Evolutionary conservation across 2,329 filamentous ascomycete species (phyloP).

Genomic region (Mycosphaerelloides madeirae): DNA sequence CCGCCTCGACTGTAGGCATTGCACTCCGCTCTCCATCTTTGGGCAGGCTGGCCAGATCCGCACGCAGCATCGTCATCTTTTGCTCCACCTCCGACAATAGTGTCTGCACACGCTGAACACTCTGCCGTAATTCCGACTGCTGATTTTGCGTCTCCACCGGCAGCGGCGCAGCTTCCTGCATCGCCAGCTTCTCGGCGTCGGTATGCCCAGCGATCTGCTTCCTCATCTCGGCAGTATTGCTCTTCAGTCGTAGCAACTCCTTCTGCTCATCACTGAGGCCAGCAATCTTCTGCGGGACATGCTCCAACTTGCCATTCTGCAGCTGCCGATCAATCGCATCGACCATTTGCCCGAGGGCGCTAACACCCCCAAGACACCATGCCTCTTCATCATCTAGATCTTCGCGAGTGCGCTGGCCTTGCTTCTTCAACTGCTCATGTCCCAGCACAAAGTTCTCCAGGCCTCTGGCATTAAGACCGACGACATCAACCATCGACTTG

Average conservation of each 20-base stretch:
- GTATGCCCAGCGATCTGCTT: conserved; percentile 66
- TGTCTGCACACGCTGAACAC: conserved; percentile 69
- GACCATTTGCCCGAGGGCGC: conserved; percentile 53
- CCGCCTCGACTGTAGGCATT: conserved; percentile 82
- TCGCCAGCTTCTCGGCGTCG: conserved; percentile 63
- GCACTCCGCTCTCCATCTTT: conserved; percentile 34
- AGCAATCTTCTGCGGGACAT: conserved; percentile 64
- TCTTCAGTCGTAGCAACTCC: conserved; percentile 66
- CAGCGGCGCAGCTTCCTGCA: conserved; percentile 66
- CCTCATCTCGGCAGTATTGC: conserved; percentile 72
- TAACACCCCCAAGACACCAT: conserved; percentile 73
- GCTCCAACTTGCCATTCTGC: conserved; percentile 62
- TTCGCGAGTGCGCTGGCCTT: conserved; percentile 49
- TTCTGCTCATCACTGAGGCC: conserved; percentile 61
- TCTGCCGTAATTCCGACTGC: conserved; percentile 74
- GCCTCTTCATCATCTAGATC: conserved; percentile 56
- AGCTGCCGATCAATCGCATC: conserved; percentile 60
- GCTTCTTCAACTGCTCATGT: conserved; percentile 54
- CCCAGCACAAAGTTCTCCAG: conserved; percentile 59
- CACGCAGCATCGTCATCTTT: conserved; percentile 70
- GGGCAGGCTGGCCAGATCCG: conserved; percentile 60
- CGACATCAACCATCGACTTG: conserved; percentile 89
- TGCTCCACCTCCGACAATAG: conserved; percentile 76
- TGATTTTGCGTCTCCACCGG: conserved; percentile 77
- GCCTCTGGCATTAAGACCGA: conserved; percentile 78